Evolutionary conservation across 202 grass and related monocot genomes (phyloP), one percentile per base, ranked within the genome.

Genomic region (Digitaria exilis): DNA sequence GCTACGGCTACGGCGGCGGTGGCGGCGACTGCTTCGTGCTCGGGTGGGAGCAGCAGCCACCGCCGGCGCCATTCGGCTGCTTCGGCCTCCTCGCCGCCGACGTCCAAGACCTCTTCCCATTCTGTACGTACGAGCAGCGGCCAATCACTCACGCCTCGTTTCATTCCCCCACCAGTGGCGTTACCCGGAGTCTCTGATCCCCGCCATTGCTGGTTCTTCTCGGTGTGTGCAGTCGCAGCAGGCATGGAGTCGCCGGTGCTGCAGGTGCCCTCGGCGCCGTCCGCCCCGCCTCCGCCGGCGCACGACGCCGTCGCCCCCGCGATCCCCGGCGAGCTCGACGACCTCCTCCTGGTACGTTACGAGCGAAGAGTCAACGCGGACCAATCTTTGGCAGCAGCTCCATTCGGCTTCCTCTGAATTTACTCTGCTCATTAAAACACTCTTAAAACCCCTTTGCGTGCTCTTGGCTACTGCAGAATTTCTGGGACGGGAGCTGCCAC

Each of bases 401-500:
- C 24, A 15, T 28, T 2, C 56, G 0, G 56, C 57, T 48, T 24
- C 14, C 67, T 32, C 17, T 34, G 46, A 73, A 73, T 73, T 73
- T 73, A 52, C 69, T 50, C 66, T 26, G 66, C 13, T 6, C 66
- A 65, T 24, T 49, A 35, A 32, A 63, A n/a, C n/a, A n/a, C n/a
- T n/a, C n/a, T 21, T 44, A n/a, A 29, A 32, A 21, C 29, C 9
- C 8, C 10, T 9, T 37, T 30, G 39, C 41, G 70, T 67, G 31
- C 3, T 24, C 7, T 30, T 35, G 19, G 63, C 15, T 2, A 17
- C 11, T 71, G 70, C 73, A 99, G 93, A 91, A 80, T 78, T 94
- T 99, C 75, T 96, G 93, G 96, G 86, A 90, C 84, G 75, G 87
- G 16, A 82, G 55, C 78, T 65, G 65, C 78, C 50, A 58, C 50